These are phyloP conservation scores for Phytophthora sp. DNA, from an alignment of 352 stramenopile species.

Conservation along the genomic window DNA sequence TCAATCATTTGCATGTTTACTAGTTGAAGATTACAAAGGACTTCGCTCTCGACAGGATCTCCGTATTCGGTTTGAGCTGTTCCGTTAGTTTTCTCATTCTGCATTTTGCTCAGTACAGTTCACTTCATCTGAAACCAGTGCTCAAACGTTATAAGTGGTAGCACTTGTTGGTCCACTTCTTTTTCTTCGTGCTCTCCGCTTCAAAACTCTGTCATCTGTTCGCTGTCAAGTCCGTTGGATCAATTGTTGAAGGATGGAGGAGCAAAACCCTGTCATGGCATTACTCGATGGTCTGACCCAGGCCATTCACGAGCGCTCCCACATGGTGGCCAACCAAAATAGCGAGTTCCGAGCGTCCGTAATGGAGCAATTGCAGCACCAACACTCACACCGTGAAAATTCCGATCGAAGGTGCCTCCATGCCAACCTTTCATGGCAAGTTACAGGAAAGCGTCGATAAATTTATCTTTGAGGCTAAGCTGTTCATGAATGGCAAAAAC, in stretches of 20 bases:
- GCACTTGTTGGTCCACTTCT: conserved; percentile 13
- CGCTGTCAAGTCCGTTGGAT: neutral
- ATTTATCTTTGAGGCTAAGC: neutral
- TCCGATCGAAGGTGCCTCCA: neutral
- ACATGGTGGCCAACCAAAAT: neutral
- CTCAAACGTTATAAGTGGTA: conserved; percentile 7
- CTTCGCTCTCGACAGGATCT: too few species aligned
- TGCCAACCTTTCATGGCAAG: neutral
- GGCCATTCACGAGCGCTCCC: conserved; percentile 9
- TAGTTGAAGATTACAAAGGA: too few species aligned
- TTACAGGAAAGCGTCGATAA: neutral
- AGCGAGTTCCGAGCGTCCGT: conserved; percentile 3
- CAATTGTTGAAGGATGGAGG: neutral
- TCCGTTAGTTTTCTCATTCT: too few species aligned
- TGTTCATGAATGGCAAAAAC: neutral
- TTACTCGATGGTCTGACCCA: conserved; percentile 6
- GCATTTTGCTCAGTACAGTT: too few species aligned
- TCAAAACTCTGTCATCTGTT: neutral
- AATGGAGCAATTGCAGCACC: conserved; percentile 8
- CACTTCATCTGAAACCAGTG: too few species aligned
- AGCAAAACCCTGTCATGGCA: neutral
- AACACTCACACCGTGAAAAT: conserved; percentile 3
- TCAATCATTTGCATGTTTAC: too few species aligned
- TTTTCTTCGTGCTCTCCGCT: neutral
- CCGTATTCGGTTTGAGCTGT: too few species aligned